Conservation (phyloP, 1,284 basidiomycete species). For the Cronartium ribicola region DNA sequence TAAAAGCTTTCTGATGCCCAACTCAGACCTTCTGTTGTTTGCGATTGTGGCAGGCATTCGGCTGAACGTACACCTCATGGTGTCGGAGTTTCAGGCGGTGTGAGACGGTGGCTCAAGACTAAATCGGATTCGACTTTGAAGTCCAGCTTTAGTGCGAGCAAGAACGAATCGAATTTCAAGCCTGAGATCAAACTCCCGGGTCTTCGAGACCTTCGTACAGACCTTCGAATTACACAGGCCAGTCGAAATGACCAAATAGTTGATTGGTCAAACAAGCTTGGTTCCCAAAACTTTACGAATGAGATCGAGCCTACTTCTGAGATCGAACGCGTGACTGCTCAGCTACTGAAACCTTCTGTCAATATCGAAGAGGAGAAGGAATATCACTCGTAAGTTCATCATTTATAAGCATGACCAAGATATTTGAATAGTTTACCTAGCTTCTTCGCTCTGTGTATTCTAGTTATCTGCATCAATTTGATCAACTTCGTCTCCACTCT, state of each 20-base stretch:
- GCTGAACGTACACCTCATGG: conserved; percentile 39
- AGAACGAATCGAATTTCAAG: background rate
- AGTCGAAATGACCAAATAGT: background rate
- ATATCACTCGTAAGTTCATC: conserved; percentile 35
- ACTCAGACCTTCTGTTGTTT: background rate
- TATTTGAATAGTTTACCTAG: background rate
- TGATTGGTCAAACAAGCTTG: background rate
- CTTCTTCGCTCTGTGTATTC: background rate
- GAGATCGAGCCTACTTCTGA: background rate
- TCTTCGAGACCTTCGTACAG: background rate
- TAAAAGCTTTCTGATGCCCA: background rate
- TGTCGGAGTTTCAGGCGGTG: conserved; percentile 37
- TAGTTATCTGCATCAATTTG: conserved; percentile 42
- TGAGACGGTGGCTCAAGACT: conserved; percentile 40
- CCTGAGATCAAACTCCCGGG: background rate
- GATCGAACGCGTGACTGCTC: conserved; percentile 14
- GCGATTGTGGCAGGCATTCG: conserved; percentile 25
- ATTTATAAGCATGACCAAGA: background rate
- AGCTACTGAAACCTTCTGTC: conserved; percentile 25
- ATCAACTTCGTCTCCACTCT: conserved; percentile 26
- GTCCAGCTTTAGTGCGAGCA: conserved; percentile 21
- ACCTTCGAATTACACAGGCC: background rate
- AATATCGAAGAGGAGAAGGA: conserved; percentile 25
- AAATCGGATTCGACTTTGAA: conserved; percentile 34
- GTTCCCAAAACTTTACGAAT: too few species aligned